Percentiles rank a stretch among this genome's conserved stretches.
phyloP scores from a whole-genome alignment of 1,284 basidiomycete genomes.

The Wallemia ichthyophaga region DNA sequence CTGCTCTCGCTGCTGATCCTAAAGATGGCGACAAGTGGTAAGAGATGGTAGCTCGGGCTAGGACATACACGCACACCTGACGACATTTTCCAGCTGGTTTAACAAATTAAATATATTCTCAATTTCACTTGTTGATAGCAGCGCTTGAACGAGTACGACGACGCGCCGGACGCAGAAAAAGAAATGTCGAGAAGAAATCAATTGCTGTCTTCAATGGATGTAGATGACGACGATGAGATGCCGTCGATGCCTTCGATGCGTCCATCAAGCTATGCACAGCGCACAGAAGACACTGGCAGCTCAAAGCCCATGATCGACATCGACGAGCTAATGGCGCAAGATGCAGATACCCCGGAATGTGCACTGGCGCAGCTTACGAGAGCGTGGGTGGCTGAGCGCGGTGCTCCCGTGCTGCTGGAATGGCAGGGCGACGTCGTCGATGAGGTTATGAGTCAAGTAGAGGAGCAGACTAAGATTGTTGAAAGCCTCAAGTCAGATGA shows the following conservation, averaged over 20 bases:
- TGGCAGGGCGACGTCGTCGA: conserved; percentile 44
- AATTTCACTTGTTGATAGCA: neutral
- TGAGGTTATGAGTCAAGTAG: conserved; percentile 42
- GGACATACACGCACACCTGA: neutral
- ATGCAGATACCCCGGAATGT: neutral
- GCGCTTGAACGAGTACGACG: neutral
- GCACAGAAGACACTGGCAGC: neutral
- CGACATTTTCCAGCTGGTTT: neutral
- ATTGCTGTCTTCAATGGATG: neutral
- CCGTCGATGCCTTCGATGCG: neutral
- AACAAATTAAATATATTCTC: neutral
- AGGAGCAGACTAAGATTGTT: conserved; percentile 40
- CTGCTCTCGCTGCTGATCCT: neutral
- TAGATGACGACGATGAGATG: neutral
- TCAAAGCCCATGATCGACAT: neutral
- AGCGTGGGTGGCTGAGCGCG: conserved; percentile 60
- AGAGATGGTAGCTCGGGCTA: too few species aligned
- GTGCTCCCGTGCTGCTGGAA: conserved; percentile 44
- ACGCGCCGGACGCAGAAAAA: neutral
- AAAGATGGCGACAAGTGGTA: neutral
- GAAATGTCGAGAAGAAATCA: neutral
- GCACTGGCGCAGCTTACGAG: conserved; percentile 23
- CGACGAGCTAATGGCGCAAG: neutral
- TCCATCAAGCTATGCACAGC: too few species aligned
- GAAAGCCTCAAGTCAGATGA: conserved; percentile 34